These are phyloP conservation scores for Grifola frondosa DNA, from an alignment of 1,284 basidiomycete species.

Conservation along the genomic window DNA sequence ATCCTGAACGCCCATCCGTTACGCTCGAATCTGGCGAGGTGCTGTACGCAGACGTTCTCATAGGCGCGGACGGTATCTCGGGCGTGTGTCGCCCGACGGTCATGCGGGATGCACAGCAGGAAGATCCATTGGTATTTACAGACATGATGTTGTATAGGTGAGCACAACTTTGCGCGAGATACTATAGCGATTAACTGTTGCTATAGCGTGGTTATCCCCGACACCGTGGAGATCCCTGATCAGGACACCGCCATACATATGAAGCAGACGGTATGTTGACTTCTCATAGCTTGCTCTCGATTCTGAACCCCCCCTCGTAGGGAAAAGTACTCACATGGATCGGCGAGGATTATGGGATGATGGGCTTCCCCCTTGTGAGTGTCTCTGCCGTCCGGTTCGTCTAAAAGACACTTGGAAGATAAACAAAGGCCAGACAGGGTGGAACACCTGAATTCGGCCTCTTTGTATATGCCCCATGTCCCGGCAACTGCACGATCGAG, in stretches of 20 bases:
- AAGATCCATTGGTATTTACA: slow-evolving; percentile 15
- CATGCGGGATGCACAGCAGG: slow-evolving; percentile 15
- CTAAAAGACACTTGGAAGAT: not conserved
- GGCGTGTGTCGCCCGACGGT: slow-evolving; percentile 24
- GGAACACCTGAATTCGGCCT: slow-evolving; percentile 8
- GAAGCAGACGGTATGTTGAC: slow-evolving; percentile 4
- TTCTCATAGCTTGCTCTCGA: not conserved
- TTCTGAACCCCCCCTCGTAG: not conserved
- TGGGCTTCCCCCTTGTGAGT: slow-evolving; percentile 20
- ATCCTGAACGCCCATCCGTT: slow-evolving; percentile 20
- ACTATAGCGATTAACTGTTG: not conserved
- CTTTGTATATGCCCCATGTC: slow-evolving; percentile 5
- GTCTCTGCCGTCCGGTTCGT: too few relatives aligned
- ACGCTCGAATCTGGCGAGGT: slow-evolving; percentile 28
- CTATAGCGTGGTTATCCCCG: slow-evolving; percentile 17
- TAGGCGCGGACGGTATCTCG: slow-evolving; percentile 32
- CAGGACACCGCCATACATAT: slow-evolving; percentile 15
- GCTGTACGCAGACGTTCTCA: slow-evolving; percentile 28
- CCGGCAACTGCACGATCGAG: not conserved
- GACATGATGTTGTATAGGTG: slow-evolving; percentile 26
- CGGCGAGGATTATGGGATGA: slow-evolving; percentile 13
- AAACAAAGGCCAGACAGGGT: slow-evolving; percentile 7
- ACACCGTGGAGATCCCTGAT: slow-evolving; percentile 12
- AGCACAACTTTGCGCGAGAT: slow-evolving; percentile 10
- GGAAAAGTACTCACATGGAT: slow-evolving; percentile 20